Base-by-base conservation (phyloP, 2,329 filamentous ascomycete genomes). In the Cladophialophora chaetospira region DNA sequence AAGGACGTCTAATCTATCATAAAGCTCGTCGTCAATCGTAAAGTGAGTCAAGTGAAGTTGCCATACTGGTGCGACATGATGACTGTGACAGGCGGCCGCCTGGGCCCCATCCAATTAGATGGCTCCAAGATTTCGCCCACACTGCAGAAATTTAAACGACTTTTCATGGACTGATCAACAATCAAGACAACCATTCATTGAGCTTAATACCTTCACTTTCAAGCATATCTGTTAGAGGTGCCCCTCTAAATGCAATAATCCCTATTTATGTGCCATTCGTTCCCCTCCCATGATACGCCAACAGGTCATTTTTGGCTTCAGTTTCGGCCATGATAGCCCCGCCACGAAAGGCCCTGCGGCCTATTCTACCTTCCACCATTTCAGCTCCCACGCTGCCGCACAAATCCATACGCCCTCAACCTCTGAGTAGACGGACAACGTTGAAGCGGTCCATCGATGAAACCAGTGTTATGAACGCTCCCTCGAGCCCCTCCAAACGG, bases 401-500 rank as follows among this genome's bases (percentile, higher is more conserved):
- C 19, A 62, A 60, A 45, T 25, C 57, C 13, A 23, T 47, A 33
- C 47, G 57, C 55, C 55, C 56, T 52, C 52, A 50, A 17, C 47
- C 49, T n/a, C 44, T 53, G 11, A 36, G 56, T 33, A 60, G 54
- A 40, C 48, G 62, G 46, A 60, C 62, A 17, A 64, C 61, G 36
- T 51, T 65, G 11, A 67, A 67, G 42, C 54, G 63, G 23, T 64
- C 65, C 5, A 53, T 64, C 35, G 62, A 67, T 53, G 63, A 67
- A 29, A 62, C 59, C 13, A 60, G 43, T 19, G 53, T 59, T 21
- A 62, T 63, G 50, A 54, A 63, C 10, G 19, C 53, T 2, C 65
- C 63, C 19, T 69, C 68, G 11, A 69, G 69, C 53, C 68, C 69
- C 35, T 72, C 71, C 53, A 77, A 77, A 63, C 72, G 73, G 40